Percentiles rank a stretch among this genome's conserved stretches.
Evolutionary conservation across 192 early-diverging fungal genomes (phyloP).

Genomic region (Gonapodya sp.): DNA sequence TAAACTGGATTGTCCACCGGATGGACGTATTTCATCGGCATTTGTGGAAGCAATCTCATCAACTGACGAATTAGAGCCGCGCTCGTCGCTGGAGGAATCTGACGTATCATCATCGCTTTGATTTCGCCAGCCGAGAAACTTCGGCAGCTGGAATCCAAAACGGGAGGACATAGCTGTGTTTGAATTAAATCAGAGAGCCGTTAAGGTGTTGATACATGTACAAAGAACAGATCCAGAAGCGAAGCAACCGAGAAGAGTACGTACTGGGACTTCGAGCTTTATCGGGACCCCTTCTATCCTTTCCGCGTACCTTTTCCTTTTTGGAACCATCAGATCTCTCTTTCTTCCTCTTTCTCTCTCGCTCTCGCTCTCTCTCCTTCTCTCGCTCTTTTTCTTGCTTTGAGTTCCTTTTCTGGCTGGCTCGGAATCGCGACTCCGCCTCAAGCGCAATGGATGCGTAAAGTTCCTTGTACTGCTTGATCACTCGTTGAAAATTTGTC

Average conservation of each 20-base stretch:
- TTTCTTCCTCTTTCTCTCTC: conserved; percentile 9
- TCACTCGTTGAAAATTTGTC: conserved; percentile 27
- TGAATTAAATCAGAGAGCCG: conserved; percentile 12
- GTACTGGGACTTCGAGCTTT: background rate
- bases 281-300: background rate
- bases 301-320: too few relatives aligned
- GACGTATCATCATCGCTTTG: background rate
- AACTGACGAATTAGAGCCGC: background rate
- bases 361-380: background rate
- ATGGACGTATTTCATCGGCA: background rate
- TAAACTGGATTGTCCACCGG: background rate
- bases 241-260: background rate
- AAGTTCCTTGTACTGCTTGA: conserved; percentile 35
- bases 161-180: conserved; percentile 11
- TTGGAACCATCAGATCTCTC: too few relatives aligned
- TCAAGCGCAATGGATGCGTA: conserved; percentile 36
- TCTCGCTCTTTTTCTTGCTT: background rate
- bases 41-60: background rate
- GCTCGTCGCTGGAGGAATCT: background rate
- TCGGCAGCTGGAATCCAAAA: conserved; percentile 20
- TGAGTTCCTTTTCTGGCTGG: conserved; percentile 23
- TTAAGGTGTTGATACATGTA: too few relatives aligned
- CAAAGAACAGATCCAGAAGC: too few relatives aligned
- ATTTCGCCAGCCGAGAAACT: background rate
- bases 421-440: conserved; percentile 30